Conservation (phyloP, 2,329 filamentous ascomycete species). For the Penicillium sp. region DNA sequence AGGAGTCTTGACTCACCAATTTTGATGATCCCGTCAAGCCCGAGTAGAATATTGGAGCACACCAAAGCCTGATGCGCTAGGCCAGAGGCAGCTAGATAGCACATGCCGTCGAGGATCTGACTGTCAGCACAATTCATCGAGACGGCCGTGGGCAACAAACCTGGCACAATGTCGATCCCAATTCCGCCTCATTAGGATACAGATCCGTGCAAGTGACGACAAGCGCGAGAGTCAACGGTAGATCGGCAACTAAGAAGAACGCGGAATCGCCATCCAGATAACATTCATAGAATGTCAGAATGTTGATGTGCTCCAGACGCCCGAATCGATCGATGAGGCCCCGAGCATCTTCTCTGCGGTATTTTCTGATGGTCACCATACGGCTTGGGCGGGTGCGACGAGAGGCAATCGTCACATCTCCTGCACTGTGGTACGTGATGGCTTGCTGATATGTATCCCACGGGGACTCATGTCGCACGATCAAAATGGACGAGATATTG, state of each 20-base stretch:
- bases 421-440: constrained; percentile 14
- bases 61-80: constrained; percentile 26
- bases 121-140: not conserved
- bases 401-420: constrained; percentile 10
- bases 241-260: constrained; percentile 14
- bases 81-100: constrained; percentile 14
- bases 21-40: constrained; percentile 25
- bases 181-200: constrained; percentile 17
- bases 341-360: not conserved
- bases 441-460: constrained; percentile 15
- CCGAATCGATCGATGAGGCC: constrained; percentile 4
- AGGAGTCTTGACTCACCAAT: constrained; percentile 20
- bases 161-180: constrained; percentile 15
- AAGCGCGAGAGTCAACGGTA: constrained; percentile 18
- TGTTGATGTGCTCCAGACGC: constrained; percentile 1
- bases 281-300: constrained; percentile 12
- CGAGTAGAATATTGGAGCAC: constrained; percentile 29
- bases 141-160: constrained; percentile 3
- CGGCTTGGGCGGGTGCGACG: constrained; percentile 7
- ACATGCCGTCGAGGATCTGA: constrained; percentile 24
- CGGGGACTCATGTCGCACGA: too few relatives aligned
- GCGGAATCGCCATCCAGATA: constrained; percentile 5
- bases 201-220: constrained; percentile 8
- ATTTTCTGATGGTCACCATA: constrained; percentile 14
- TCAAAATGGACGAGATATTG: too few relatives aligned